These are phyloP conservation scores for Geotrichum phurueaensis DNA, from an alignment of 1,139 yeast species.

Conservation along the genomic window DNA sequence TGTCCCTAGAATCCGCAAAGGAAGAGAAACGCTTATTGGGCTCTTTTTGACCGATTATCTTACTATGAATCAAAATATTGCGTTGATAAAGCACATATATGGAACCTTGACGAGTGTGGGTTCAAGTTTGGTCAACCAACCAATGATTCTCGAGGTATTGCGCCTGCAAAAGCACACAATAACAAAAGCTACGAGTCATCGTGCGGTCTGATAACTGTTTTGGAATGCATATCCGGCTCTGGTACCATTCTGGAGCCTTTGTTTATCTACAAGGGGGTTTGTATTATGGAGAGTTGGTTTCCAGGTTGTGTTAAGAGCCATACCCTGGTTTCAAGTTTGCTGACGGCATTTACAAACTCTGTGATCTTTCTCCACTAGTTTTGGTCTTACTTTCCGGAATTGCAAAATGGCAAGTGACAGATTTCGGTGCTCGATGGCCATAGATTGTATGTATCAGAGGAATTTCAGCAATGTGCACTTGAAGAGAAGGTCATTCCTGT, in stretches of 20 bases:
- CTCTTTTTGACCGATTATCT: not conserved
- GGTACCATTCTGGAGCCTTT: not conserved
- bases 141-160: not conserved
- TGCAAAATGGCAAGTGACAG: conserved; percentile 48
- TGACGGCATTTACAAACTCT: conserved; percentile 47
- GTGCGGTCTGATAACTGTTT: not conserved
- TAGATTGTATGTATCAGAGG: conserved; percentile 39
- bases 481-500: conserved; percentile 37
- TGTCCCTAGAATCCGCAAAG: not conserved
- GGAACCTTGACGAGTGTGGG: conserved; percentile 5
- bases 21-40: not conserved
- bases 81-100: not conserved
- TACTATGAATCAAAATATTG: not conserved
- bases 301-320: conserved; percentile 39
- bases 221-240: too few relatives aligned
- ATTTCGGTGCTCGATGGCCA: conserved; percentile 43
- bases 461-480: conserved; percentile 42
- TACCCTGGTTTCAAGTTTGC: conserved; percentile 41
- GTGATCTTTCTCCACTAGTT: conserved; percentile 48
- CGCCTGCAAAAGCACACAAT: not conserved
- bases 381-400: too few relatives aligned
- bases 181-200: not conserved
- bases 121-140: not conserved
- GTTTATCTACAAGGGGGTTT: conserved; percentile 1
- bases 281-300: conserved; percentile 4